A percentile compares a stretch with the other conserved stretches of the same genome.
These are phyloP conservation scores for Amauroascus verrucosus DNA, from an alignment of 2,329 filamentous ascomycete species.

Conservation along the genomic window DNA sequence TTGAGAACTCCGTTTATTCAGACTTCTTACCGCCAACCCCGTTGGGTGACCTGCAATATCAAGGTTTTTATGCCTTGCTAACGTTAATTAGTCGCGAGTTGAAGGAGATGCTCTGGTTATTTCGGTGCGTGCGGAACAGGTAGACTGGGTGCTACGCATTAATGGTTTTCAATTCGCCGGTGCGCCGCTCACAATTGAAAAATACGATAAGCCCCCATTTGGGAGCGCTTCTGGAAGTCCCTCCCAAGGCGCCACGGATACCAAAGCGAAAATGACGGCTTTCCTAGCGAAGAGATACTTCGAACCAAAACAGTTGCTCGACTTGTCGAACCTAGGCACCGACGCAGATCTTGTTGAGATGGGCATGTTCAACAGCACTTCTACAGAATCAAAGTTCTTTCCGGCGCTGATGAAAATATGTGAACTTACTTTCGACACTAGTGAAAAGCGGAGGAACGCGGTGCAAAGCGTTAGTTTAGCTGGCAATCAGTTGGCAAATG, in stretches of 20 bases:
- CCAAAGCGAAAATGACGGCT: conserved; percentile 57
- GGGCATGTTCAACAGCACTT: conserved; percentile 63
- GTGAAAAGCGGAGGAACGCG: conserved; percentile 62
- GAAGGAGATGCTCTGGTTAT: conserved; percentile 61
- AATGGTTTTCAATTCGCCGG: conserved; percentile 62
- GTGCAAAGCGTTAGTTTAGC: conserved; percentile 74
- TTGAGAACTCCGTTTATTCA: conserved; percentile 23
- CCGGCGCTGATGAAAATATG: conserved; percentile 82
- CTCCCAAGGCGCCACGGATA: conserved; percentile 45
- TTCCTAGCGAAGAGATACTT: conserved; percentile 70
- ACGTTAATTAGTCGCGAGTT: conserved; percentile 58
- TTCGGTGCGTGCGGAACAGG: conserved; percentile 54
- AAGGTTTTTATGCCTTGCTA: conserved; percentile 51
- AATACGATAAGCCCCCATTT: conserved; percentile 20
- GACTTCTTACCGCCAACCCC: conserved; percentile 25
- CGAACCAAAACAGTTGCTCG: conserved; percentile 59
- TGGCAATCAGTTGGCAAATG: conserved; percentile 65
- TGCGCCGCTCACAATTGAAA: conserved; percentile 45
- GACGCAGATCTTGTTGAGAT: conserved; percentile 63
- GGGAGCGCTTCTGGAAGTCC: conserved; percentile 24
- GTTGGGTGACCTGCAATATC: conserved; percentile 30
- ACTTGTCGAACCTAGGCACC: conserved; percentile 65
- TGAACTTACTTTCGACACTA: conserved; percentile 62
- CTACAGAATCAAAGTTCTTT: conserved; percentile 76
- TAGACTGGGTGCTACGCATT: conserved; percentile 54